Evolutionary conservation across 345 rosid genomes (phyloP), one percentile per base, ranked within the genome.

Genomic region (Kernera saxatilis): DNA sequence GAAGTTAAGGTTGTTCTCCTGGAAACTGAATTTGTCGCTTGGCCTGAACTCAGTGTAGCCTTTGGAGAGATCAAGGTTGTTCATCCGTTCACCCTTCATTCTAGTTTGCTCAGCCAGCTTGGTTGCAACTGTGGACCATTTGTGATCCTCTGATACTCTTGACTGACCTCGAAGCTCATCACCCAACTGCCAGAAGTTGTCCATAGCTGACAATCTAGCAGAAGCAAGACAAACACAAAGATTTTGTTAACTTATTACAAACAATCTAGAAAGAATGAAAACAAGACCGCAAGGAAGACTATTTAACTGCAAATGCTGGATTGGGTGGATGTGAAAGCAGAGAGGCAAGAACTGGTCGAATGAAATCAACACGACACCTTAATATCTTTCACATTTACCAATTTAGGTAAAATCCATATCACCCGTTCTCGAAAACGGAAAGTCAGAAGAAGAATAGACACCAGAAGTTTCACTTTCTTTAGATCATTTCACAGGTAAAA

Each of bases 91-190:
- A 5, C 92, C 89, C 79, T 94, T 94, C 11, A 41, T 58, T 70
- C 87, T 84, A 0, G 96, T 88, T 72, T 91, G 96, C 83, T 94
- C 96, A 26, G 97, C 96, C 83, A 91, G 74, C 72, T 80, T 91
- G 14, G 96, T 87, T 2, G 97, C 97, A 78, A 82, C 99, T 78
- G 90, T 76, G 14, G 84, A 64, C 99, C 99, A 94, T 46, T 90
- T 80, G 50, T 85, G 90, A 78, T 94, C 99, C 82, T 94, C 97
- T 2, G 93, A 61, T 40, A 77, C 89, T 84, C 84, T 89, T 3
- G 91, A 78, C 64, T 89, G 97, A 59, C 96, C 97, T 68, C 99
- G 86, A 18, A 94, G 93, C 78, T 94, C 97, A 76, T 94, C 99
- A 14, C 96, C 99, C 75, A 94, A 64, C 62, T 91, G 93, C 97